Percentiles rank a stretch among this genome's conserved stretches.
phyloP scores from a whole-genome alignment of 768 basidiomycete species.

The Suillus luteus region DNA sequence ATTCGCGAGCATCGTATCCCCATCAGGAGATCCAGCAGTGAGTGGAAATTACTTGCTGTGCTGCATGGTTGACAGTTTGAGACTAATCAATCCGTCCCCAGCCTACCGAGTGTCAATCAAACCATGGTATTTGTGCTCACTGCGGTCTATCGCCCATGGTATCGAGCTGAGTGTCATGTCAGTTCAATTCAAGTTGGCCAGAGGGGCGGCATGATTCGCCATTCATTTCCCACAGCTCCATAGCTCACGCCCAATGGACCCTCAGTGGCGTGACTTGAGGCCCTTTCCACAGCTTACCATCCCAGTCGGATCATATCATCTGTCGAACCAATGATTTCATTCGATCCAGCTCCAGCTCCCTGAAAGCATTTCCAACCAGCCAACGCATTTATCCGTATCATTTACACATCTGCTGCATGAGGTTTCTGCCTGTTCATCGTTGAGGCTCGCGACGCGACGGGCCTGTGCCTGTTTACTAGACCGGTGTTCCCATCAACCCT shows the following conservation, averaged over 20 bases:
- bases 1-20: background rate
- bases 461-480: background rate
- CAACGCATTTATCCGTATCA: background rate
- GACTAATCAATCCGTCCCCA: background rate
- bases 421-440: constrained; percentile 7
- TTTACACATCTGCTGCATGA: constrained; percentile 1
- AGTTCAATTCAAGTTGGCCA: background rate
- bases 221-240: constrained; percentile 4
- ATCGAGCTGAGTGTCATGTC: background rate
- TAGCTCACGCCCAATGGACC: background rate
- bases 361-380: background rate
- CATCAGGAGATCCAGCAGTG: background rate
- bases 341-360: background rate
- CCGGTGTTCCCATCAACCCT: background rate
- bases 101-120: background rate
- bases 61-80: background rate
- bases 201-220: background rate
- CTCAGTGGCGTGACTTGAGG: background rate
- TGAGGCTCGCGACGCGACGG: background rate
- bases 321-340: background rate
- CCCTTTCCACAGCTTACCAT: background rate
- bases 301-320: background rate
- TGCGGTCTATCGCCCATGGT: background rate
- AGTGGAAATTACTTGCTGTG: background rate
- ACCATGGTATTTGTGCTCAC: background rate